Percentiles rank a stretch among this genome's conserved stretches.
Conservation (phyloP, 768 basidiomycete species). For the Russula virescens region DNA sequence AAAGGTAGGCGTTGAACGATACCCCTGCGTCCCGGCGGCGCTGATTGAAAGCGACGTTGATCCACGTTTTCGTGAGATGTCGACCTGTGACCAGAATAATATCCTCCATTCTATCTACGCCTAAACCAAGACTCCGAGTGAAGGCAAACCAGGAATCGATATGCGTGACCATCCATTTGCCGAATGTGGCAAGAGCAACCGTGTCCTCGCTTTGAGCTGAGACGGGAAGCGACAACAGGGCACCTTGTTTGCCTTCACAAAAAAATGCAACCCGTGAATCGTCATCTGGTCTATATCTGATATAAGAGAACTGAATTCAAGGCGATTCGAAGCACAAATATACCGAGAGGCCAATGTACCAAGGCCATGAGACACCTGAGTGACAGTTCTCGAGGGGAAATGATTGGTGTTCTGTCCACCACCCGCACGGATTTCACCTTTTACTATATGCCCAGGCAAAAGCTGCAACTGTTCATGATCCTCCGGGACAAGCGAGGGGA, state of each 20-base stretch:
- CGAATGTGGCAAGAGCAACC: not conserved
- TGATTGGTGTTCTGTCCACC: not conserved
- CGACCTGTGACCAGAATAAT: not conserved
- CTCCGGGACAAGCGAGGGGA: not conserved
- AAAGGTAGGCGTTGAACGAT: not conserved
- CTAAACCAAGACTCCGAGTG: not conserved
- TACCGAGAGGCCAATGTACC: not conserved
- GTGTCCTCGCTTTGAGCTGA: not conserved
- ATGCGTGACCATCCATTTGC: not conserved
- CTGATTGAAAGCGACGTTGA: not conserved
- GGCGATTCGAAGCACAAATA: too few species aligned
- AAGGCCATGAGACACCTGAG: not conserved
- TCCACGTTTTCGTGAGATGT: not conserved
- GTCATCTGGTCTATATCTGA: not conserved
- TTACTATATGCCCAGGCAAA: not conserved
- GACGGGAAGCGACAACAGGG: not conserved
- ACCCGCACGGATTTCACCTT: too few species aligned
- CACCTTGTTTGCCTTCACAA: not conserved
- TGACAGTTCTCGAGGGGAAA: not conserved
- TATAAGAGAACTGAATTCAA: not conserved
- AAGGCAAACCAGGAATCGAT: not conserved
- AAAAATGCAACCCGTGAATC: not conserved
- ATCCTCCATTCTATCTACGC: not conserved
- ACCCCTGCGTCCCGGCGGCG: not conserved
- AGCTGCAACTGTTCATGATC: not conserved